Conservation (phyloP, 2,329 filamentous ascomycete species). For the Ophiosphaerella herpotricha region DNA sequence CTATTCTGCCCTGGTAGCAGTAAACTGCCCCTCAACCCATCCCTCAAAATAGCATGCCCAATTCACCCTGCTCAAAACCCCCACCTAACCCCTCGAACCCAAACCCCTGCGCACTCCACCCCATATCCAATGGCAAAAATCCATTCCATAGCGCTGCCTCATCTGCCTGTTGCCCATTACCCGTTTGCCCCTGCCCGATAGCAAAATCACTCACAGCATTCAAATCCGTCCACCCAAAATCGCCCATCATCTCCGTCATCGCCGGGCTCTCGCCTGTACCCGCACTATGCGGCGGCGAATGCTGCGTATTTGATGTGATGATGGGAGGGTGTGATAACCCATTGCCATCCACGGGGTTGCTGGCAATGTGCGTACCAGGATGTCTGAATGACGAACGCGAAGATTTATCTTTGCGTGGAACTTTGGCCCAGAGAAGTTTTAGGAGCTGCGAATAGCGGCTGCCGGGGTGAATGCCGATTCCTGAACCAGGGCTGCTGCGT, state of each 20-base stretch:
- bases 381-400: conserved; percentile 33
- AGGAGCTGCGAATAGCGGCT: conserved; percentile 54
- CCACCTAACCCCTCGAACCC: conserved; percentile 35
- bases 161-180: conserved; percentile 27
- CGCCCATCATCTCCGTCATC: conserved; percentile 53
- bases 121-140: conserved; percentile 46
- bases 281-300: conserved; percentile 44
- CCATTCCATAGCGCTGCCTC: conserved; percentile 41
- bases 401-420: conserved; percentile 41
- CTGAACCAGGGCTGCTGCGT: conserved; percentile 47
- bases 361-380: conserved; percentile 37
- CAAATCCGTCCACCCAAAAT: conserved; percentile 56
- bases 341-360: conserved; percentile 31
- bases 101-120: conserved; percentile 37
- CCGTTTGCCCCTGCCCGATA: conserved; percentile 46
- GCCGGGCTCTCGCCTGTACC: conserved; percentile 48
- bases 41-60: conserved; percentile 36
- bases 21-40: not conserved
- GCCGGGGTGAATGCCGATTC: conserved; percentile 49
- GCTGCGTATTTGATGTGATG: conserved; percentile 1
- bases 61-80: conserved; percentile 29
- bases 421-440: conserved; percentile 55
- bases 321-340: conserved; percentile 24
- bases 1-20: no score
- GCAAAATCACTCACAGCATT: conserved; percentile 55